Evolutionary conservation across 257 asterid genomes (phyloP).

Genomic region (Eustoma russellianum): DNA sequence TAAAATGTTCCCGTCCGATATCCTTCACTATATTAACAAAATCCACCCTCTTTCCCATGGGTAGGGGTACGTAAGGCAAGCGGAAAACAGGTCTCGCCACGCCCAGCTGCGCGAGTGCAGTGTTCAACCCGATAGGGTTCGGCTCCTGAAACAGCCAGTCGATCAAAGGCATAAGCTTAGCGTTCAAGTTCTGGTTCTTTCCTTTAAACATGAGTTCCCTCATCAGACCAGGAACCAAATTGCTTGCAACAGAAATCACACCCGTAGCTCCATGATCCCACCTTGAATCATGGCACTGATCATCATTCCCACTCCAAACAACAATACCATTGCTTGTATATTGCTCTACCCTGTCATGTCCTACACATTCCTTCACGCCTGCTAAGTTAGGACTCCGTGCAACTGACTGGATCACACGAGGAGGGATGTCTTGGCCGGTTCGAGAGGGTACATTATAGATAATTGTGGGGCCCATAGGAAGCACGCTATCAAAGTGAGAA

Average conservation of each 20-base stretch:
- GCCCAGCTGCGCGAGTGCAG: slow-evolving; percentile 89
- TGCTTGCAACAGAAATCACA: slow-evolving; percentile 74
- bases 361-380: slow-evolving; percentile 78
- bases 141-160: slow-evolving; percentile 71
- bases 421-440: slow-evolving; percentile 78
- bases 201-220: slow-evolving; percentile 63
- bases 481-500: slow-evolving; percentile 62
- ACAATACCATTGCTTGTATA: slow-evolving; percentile 48
- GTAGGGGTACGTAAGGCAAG: slow-evolving; percentile 74
- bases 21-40: slow-evolving; percentile 60
- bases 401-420: slow-evolving; percentile 31
- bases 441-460: slow-evolving; percentile 83
- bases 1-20: slow-evolving; percentile 73
- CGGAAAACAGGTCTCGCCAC: slow-evolving; percentile 76
- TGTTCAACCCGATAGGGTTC: slow-evolving; percentile 67
- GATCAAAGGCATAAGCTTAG: slow-evolving; percentile 48
- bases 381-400: slow-evolving; percentile 58
- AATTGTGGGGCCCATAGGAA: slow-evolving; percentile 86
- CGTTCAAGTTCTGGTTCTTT: slow-evolving; percentile 41
- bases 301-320: slow-evolving; percentile 89
- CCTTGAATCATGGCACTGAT: slow-evolving; percentile 76
- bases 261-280: slow-evolving; percentile 70
- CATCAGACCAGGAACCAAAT: slow-evolving; percentile 75
- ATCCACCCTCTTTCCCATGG: slow-evolving; percentile 60
- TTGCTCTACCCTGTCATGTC: slow-evolving; percentile 53